Evolutionary conservation across 2,329 filamentous ascomycete species (phyloP).

Genomic region (Chrysoporthe deuterocubensis): DNA sequence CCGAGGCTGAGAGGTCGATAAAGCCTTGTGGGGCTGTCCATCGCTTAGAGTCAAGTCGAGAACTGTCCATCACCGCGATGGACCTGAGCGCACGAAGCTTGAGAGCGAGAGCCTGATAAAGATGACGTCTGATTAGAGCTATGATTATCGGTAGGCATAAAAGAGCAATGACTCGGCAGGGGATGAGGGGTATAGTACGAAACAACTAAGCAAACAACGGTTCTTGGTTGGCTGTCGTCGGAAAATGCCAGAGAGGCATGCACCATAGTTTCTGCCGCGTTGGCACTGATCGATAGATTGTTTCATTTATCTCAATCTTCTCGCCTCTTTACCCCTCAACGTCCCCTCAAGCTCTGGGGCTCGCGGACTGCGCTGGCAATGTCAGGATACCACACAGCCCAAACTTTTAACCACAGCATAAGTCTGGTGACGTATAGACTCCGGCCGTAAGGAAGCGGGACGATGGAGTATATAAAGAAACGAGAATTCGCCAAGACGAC

Average conservation of each 20-base stretch:
- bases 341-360: background rate
- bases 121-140: background rate
- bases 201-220: background rate
- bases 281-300: slow-evolving; percentile 16
- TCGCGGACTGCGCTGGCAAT: background rate
- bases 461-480: background rate
- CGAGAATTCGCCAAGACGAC: background rate
- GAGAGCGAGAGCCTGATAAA: background rate
- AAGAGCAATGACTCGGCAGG: background rate
- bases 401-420: background rate
- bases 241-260: background rate
- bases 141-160: background rate
- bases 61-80: background rate
- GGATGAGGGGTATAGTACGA: background rate
- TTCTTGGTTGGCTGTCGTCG: slow-evolving; percentile 2
- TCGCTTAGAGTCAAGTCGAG: background rate
- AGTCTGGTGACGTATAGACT: background rate
- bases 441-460: background rate
- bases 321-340: slow-evolving; percentile 11
- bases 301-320: slow-evolving; percentile 16
- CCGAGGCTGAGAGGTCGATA: background rate
- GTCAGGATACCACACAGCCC: slow-evolving; percentile 5
- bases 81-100: background rate
- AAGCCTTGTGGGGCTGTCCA: background rate
- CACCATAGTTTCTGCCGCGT: background rate